phyloP scores from a whole-genome alignment of 495 filamentous ascomycete genomes.

The Chlorociboria aeruginascens region DNA sequence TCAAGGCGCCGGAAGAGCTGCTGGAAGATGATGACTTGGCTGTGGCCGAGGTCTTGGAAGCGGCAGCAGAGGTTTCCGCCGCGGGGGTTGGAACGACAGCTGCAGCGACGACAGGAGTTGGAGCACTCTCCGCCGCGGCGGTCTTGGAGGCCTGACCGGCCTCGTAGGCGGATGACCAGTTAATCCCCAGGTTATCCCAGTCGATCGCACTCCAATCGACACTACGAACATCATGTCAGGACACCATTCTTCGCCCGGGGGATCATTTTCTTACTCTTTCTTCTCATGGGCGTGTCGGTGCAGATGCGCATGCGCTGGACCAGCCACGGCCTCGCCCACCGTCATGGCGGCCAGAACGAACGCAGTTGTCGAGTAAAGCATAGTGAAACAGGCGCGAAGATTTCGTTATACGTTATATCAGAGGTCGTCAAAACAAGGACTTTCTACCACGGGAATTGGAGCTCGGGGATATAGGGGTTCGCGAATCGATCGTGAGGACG shows the following conservation, averaged over 20 bases:
- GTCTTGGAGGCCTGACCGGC: constrained; percentile 6
- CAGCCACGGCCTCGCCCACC: constrained; percentile 16
- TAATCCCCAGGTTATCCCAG: constrained; percentile 17
- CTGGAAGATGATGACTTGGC: not conserved
- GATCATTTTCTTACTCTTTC: constrained; percentile 9
- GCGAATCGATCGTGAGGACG: constrained; percentile 5
- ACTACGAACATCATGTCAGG: constrained; percentile 2
- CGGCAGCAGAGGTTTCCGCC: not conserved
- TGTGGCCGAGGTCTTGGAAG: not conserved
- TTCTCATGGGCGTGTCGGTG: constrained; percentile 15
- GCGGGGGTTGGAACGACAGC: not conserved
- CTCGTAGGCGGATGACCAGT: constrained; percentile 15
- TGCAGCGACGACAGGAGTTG: not conserved
- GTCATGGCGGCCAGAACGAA: constrained; percentile 17
- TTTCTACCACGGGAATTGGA: constrained; percentile 1
- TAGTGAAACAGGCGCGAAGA: not conserved
- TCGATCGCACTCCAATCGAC: constrained; percentile 13
- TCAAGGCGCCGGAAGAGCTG: not conserved
- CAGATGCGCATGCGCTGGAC: constrained; percentile 15
- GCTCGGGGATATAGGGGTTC: not conserved
- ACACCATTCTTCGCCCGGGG: not conserved
- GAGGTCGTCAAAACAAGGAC: not conserved
- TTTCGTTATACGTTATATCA: not conserved
- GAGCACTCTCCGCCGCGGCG: not conserved
- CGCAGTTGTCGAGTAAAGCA: constrained; percentile 15